Evolutionary conservation across 352 stramenopile species (phyloP), one percentile per base, ranked within the genome.

Genomic region (Thraustotheca clavata): DNA sequence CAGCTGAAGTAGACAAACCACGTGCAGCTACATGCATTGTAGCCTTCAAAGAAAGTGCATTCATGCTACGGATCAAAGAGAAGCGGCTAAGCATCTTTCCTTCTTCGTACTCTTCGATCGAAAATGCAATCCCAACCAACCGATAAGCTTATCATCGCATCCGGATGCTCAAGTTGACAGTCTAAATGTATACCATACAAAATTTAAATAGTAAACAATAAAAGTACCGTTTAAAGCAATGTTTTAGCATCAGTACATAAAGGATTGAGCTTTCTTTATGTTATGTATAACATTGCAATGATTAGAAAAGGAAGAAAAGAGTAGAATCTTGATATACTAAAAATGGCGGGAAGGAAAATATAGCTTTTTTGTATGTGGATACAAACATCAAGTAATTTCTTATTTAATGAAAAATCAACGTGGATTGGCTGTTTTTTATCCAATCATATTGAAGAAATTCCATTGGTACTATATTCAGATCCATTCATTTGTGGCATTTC

Each of bases 401-500:
- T 46, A 46, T 46, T 46, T 18, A n/a, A 46, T 46, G 43, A 52
- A 52, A 18, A 8, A 52, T 47, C 22, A 3, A 49, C 16, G 43
- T 47, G 7, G 33, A 60, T 60, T 60, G n/a, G 50, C 20, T 7
- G 7, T 14, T 49, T 47, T 60, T 60, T 48, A 49, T 20, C 50
- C 29, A 60, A 50, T 60, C 16, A 27, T 20, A 49, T 20, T 8
- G 29, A 27, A 6, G 20, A 46, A 60, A 60, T n/a, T 49, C 50
- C 50, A 60, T 60, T 60, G 50, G 50, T 60, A 16, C 50, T 33
- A 22, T 16, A 62, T 50, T 41, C 22, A 40, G 50, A 62, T 62
- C 57, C 57, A 65, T 55, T 65, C 57, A 65, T 65, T 65, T 65
- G n/a, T 22, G 39, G n/a, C n/a, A n/a, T 38, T 54, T 29, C 18